phyloP scores from a whole-genome alignment of 768 basidiomycete genomes.

The Tephrocybe sp. region DNA sequence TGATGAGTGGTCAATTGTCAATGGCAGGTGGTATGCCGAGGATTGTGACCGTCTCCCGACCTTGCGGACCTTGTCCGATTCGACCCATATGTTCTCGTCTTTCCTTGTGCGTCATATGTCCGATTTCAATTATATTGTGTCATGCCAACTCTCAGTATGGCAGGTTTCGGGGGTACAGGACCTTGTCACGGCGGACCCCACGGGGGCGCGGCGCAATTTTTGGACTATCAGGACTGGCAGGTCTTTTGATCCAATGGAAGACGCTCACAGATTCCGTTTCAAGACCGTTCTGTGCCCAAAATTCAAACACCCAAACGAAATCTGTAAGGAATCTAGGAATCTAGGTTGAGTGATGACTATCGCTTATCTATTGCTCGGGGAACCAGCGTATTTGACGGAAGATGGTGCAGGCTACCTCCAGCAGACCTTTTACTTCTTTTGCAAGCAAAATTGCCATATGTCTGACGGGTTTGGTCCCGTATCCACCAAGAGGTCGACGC shows the following conservation, averaged over 20 bases:
- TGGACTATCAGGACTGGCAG: slow-evolving; percentile 6
- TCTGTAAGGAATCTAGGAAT: not conserved
- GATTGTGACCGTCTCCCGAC: slow-evolving; percentile 7
- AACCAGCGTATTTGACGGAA: slow-evolving; percentile 6
- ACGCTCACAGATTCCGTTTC: slow-evolving; percentile 2
- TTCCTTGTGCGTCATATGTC: slow-evolving; percentile 3
- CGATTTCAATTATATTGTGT: no score
- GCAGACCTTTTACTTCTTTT: slow-evolving; percentile 7
- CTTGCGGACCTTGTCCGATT: not conserved
- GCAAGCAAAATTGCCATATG: not conserved
- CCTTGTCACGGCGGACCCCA: not conserved
- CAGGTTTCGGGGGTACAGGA: not conserved
- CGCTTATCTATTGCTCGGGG: not conserved
- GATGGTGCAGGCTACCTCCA: slow-evolving; percentile 14
- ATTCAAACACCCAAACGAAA: slow-evolving; percentile 1
- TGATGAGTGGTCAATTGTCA: not conserved
- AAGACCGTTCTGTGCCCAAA: slow-evolving; percentile 12
- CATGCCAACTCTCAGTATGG: not conserved
- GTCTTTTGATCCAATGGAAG: slow-evolving; percentile 14
- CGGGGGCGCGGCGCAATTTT: not conserved
- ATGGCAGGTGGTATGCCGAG: slow-evolving; percentile 15
- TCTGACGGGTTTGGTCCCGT: not conserved
- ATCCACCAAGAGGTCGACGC: slow-evolving; percentile 3
- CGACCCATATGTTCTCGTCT: slow-evolving; percentile 1
- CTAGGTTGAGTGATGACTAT: not conserved